Percentiles rank a stretch among this genome's conserved stretches.
These are phyloP conservation scores for Conticribra guillardii DNA, from an alignment of 108 stramenopile genomes.

Conservation along the genomic window DNA sequence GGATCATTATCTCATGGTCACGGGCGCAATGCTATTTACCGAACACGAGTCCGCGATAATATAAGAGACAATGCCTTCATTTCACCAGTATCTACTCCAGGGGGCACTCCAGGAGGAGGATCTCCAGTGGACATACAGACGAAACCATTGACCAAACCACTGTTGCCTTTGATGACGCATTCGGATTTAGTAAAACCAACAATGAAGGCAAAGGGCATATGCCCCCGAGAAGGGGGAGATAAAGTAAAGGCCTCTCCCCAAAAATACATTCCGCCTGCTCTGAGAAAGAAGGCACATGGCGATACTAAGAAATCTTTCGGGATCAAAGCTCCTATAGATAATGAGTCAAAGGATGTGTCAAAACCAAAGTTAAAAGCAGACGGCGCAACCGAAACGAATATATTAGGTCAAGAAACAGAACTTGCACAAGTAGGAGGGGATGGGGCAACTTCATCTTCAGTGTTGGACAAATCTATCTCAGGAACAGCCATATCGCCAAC, in stretches of 20 bases:
- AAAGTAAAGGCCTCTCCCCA: too few relatives aligned
- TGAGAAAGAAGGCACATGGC: conserved; percentile 10
- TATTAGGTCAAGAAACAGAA: too few relatives aligned
- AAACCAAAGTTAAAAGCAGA: too few relatives aligned
- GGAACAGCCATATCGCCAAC: conserved; percentile 21
- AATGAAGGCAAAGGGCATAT: not conserved
- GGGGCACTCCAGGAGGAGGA: conserved; percentile 40
- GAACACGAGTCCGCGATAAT: conserved; percentile 42
- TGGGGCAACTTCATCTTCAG: not conserved
- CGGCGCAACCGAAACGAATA: too few relatives aligned
- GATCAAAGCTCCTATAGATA: not conserved
- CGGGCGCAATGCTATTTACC: conserved; percentile 55
- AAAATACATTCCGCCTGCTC: conserved; percentile 55
- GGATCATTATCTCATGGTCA: conserved; percentile 61
- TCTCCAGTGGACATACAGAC: conserved; percentile 25
- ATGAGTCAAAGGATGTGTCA: too few relatives aligned
- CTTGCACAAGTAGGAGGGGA: not conserved
- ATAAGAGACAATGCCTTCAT: conserved; percentile 5
- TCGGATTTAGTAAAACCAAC: conserved; percentile 15
- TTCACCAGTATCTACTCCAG: conserved; percentile 31
- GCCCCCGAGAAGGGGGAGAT: too few relatives aligned
- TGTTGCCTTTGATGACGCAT: conserved; percentile 15
- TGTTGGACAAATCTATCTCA: conserved; percentile 12
- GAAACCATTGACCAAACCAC: not conserved
- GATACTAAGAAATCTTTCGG: not conserved